phyloP scores from a whole-genome alignment of 78 protist species.

The Chrysochromulina parva region DNA sequence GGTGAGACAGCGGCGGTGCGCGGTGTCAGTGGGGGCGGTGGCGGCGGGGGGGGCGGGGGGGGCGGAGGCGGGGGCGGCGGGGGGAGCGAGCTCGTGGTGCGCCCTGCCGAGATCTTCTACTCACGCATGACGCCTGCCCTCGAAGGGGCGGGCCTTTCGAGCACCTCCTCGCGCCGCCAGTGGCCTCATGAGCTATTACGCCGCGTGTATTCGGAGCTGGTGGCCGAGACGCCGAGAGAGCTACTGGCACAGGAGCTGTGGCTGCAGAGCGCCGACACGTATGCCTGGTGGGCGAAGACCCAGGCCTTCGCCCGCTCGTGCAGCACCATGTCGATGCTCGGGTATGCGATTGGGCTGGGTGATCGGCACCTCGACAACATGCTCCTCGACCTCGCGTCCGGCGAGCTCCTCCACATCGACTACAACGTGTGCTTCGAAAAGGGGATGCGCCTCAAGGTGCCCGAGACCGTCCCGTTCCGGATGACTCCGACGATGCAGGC shows the following conservation, averaged over 20 bases:
- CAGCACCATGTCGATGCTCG: conserved; percentile 42
- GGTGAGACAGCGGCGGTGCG: too few relatives aligned
- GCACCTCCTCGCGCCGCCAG: neutral
- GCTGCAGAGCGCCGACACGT: neutral
- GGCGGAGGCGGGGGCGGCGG: too few relatives aligned
- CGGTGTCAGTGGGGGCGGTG: too few relatives aligned
- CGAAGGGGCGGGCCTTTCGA: neutral
- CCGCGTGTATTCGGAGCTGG: neutral
- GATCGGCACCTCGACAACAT: conserved; percentile 72
- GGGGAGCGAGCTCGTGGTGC: too few relatives aligned
- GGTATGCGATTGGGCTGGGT: conserved; percentile 66
- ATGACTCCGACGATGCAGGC: conserved; percentile 44
- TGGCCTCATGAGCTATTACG: conserved; percentile 38
- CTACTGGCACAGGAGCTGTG: conserved; percentile 20
- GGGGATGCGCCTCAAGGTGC: conserved; percentile 36
- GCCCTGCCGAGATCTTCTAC: conserved; percentile 28
- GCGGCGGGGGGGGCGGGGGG: neutral
- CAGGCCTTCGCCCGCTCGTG: conserved; percentile 23
- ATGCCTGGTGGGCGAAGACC: conserved; percentile 17
- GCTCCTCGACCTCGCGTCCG: conserved; percentile 43
- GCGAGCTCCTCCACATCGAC: conserved; percentile 65
- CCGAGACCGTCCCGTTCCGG: conserved; percentile 77
- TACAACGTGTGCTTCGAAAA: conserved; percentile 68
- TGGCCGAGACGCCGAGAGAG: conserved; percentile 31
- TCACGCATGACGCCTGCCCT: conserved; percentile 19